Base-by-base conservation (phyloP, 768 basidiomycete species). In the Rubroboletus satanas region DNA sequence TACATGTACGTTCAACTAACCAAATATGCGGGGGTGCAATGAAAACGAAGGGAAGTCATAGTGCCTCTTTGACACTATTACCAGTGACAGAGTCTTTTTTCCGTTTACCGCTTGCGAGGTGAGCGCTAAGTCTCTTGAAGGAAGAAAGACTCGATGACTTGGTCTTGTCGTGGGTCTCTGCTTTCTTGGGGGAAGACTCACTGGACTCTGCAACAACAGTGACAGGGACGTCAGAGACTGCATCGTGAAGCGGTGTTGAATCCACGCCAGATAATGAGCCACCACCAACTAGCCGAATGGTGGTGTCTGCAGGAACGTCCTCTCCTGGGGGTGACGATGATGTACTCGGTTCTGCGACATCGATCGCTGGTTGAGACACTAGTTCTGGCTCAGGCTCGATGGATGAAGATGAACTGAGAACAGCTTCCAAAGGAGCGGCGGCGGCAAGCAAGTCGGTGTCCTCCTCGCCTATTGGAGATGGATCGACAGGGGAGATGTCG, bases 211-310 rank as follows among this genome's bases (percentile, higher is more conserved):
- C 68, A 8, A 75, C 74, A 29, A 62, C 64, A 5, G 75, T 52
- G 3, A 77, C 74, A 21, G 65, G 70, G 17, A 68, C 61, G 44
- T 81, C 78, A n/a, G 74, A 62, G 28, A 48, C 76, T 23, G 70
- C 60, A 29, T 66, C 71, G 17, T 65, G 71, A 17, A 74, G 54
- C 12, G 71, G 64, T 8, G 66, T 43, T 9, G 65, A 65, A n/a
- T 71, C 70, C 41, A 67, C 67, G 21, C 38, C 51, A 7, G 56
- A 58, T 9, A 73, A 68, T 17, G 81, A 81, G 18, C 79, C 79
- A 2, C 77, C 80, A 18, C 83, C 84, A n/a, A 87, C 77, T 14
- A 87, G 66, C 42, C 82, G 80, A 49, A 87, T 76, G 12, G 81
- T 83, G 11, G 75, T 71, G 44, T 76, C 75, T 18, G 74, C 63